A percentile compares a stretch with the other conserved stretches of the same genome.
Evolutionary conservation across 768 basidiomycete species (phyloP).

Genomic region (Xerocomellus chrysenteron): DNA sequence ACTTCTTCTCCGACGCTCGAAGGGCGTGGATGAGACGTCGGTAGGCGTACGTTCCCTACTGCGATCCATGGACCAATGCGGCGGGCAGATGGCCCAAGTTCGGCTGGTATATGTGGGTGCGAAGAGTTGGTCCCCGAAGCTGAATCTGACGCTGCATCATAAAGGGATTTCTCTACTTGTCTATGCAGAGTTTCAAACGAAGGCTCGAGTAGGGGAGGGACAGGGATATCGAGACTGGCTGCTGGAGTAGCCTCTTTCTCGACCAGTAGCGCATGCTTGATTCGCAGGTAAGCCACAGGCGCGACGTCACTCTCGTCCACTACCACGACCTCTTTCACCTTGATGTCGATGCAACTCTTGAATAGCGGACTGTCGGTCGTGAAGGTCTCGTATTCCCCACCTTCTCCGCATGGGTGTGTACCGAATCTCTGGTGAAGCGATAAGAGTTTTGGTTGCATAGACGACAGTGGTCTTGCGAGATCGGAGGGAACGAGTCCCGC

Average conservation of each 20-base stretch:
- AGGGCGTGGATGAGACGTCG: conserved; percentile 31
- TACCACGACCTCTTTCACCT: conserved; percentile 66
- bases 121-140: not conserved
- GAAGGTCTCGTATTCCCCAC: conserved; percentile 95
- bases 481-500: conserved; percentile 80
- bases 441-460: conserved; percentile 71
- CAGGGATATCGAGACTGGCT: conserved; percentile 18
- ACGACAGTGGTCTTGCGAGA: conserved; percentile 70
- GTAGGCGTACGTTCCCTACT: conserved; percentile 51
- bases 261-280: conserved; percentile 66
- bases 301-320: conserved; percentile 83
- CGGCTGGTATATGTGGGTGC: not conserved
- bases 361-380: conserved; percentile 90
- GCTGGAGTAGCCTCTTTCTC: conserved; percentile 42
- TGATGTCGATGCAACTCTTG: conserved; percentile 71
- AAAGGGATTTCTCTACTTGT: conserved; percentile 13
- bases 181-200: conserved; percentile 16
- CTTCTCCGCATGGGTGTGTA: conserved; percentile 94
- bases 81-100: conserved; percentile 18
- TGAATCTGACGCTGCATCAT: not conserved
- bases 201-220: conserved; percentile 53
- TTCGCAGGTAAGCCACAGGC: conserved; percentile 86
- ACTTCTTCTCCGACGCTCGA: conserved; percentile 78
- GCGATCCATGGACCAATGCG: conserved; percentile 65
- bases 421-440: conserved; percentile 81